Evolutionary conservation across 1,139 yeast species (phyloP).

Genomic region (Geotrichum cucujoidarum): DNA sequence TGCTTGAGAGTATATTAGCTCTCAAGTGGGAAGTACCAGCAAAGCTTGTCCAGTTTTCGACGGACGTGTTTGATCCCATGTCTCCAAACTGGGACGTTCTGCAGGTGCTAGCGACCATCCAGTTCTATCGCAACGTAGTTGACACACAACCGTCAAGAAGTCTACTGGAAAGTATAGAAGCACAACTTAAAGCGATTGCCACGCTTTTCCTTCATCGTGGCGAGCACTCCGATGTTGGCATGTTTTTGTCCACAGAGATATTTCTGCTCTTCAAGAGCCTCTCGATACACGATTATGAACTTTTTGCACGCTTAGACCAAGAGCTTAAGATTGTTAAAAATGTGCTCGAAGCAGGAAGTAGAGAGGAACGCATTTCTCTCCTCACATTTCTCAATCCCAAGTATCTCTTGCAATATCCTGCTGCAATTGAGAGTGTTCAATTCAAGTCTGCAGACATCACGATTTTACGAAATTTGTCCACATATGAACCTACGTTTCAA

Average conservation of each 20-base stretch:
- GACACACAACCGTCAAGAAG: conserved; percentile 20
- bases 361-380: conserved; percentile 18
- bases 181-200: conserved; percentile 23
- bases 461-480: conserved; percentile 21
- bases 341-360: conserved; percentile 6
- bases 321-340: conserved; percentile 19
- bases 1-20: conserved; percentile 23
- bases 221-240: conserved; percentile 19
- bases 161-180: conserved; percentile 17
- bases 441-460: conserved; percentile 21
- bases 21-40: conserved; percentile 22
- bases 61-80: conserved; percentile 8
- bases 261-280: conserved; percentile 26
- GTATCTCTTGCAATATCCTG: conserved; percentile 22
- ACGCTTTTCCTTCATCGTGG: conserved; percentile 21
- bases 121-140: conserved; percentile 27
- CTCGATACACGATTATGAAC: conserved; percentile 22
- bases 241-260: conserved; percentile 24
- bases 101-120: conserved; percentile 23
- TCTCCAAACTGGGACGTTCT: conserved; percentile 20
- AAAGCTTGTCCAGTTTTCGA: conserved; percentile 20
- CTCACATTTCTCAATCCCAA: conserved; percentile 23
- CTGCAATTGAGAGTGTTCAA: conserved; percentile 19
- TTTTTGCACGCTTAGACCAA: conserved; percentile 25
- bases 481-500: conserved; percentile 20